Percentiles rank a stretch among this genome's conserved stretches.
Evolutionary conservation across 139 green algal species (phyloP).

Genomic region (Chlamydomonas applanata): DNA sequence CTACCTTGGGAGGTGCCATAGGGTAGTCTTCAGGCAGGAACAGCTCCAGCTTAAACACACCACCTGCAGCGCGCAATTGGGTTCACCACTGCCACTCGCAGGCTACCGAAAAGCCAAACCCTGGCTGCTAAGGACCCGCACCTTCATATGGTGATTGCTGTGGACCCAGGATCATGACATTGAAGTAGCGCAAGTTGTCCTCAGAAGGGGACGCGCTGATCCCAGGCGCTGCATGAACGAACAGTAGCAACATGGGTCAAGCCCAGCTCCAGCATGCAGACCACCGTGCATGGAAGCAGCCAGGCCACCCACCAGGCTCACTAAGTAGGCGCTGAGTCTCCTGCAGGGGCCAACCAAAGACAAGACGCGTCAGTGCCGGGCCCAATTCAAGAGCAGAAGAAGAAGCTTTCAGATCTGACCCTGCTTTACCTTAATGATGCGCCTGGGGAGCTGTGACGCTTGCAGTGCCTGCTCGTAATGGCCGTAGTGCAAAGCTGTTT

Average conservation of each 20-base stretch:
- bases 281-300: background rate
- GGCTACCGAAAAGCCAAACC: no score
- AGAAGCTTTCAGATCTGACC: no score
- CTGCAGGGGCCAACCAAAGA: constrained; percentile 28
- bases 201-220: constrained; percentile 94
- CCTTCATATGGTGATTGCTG: constrained; percentile 92
- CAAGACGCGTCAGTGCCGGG: no score
- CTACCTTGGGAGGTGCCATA: constrained; percentile 96
- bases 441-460: constrained; percentile 60
- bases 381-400: no score
- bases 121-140: constrained; percentile 18
- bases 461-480: constrained; percentile 15
- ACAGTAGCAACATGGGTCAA: background rate
- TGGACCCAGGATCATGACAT: constrained; percentile 95
- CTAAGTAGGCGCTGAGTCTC: constrained; percentile 96
- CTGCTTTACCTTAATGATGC: constrained; percentile 61
- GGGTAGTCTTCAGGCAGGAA: constrained; percentile 99
- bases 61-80: constrained; percentile 56
- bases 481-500: background rate
- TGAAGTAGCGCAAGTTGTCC: constrained; percentile 98
- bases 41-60: constrained; percentile 96
- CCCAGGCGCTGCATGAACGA: constrained; percentile 73
- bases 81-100: no score
- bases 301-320: constrained; percentile 73
- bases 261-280: background rate